phyloP scores from a whole-genome alignment of 2,329 filamentous ascomycete genomes.

The Didymella pomorum region DNA sequence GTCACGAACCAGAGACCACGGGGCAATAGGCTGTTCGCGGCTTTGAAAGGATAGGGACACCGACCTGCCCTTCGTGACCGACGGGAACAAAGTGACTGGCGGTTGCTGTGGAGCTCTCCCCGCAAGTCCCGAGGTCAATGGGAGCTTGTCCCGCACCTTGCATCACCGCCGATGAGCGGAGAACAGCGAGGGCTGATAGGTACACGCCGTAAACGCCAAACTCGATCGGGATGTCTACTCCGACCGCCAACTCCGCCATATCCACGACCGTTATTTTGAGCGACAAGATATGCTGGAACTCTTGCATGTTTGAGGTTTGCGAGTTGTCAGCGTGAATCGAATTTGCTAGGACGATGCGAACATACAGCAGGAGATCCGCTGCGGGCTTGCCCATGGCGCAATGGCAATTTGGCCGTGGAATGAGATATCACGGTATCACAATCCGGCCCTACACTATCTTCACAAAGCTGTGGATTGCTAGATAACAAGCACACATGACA shows the following conservation, averaged over 20 bases:
- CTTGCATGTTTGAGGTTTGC: no score
- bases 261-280: not conserved
- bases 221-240: conserved; percentile 10
- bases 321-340: no score
- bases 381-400: no score
- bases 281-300: no score
- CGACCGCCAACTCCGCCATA: conserved; percentile 6
- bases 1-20: conserved; percentile 7
- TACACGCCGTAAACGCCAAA: conserved; percentile 19
- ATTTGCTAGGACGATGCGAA: no score
- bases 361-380: no score
- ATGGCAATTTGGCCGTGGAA: not conserved
- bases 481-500: not conserved
- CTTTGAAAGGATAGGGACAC: conserved; percentile 28
- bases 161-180: conserved; percentile 7
- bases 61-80: conserved; percentile 22
- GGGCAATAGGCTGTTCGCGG: conserved; percentile 22
- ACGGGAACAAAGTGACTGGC: conserved; percentile 16
- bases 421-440: not conserved
- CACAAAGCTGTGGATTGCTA: not conserved
- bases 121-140: conserved; percentile 20
- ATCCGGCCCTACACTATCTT: not conserved
- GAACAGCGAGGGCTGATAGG: conserved; percentile 12
- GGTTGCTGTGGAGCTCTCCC: conserved; percentile 28
- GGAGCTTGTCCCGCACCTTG: conserved; percentile 10